phyloP scores from a whole-genome alignment of 2,329 filamentous ascomycete genomes.

The Paecilomyces sp. region DNA sequence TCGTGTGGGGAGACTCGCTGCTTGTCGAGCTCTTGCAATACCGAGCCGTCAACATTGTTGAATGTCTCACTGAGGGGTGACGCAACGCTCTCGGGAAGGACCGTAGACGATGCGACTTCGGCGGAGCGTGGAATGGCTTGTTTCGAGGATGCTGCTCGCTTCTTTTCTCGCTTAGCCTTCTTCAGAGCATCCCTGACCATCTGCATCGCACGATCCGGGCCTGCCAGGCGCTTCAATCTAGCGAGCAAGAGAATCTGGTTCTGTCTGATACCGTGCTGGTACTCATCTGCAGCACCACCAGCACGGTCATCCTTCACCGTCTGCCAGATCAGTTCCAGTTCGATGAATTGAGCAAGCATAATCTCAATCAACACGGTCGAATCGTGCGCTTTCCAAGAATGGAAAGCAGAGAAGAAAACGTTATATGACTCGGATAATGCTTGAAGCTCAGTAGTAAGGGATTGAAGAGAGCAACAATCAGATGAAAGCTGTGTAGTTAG shows the following conservation, averaged over 20 bases:
- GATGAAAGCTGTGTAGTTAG: constrained; percentile 43
- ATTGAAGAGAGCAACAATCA: constrained; percentile 27
- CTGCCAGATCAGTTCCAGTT: constrained; percentile 61
- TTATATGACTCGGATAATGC: constrained; percentile 50
- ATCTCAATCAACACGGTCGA: constrained; percentile 56
- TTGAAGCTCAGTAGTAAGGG: constrained; percentile 42
- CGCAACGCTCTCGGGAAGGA: constrained; percentile 28
- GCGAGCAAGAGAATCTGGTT: constrained; percentile 59
- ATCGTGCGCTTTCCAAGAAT: constrained; percentile 59
- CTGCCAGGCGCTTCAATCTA: constrained; percentile 55
- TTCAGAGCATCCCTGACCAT: constrained; percentile 55
- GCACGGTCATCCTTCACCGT: constrained; percentile 57
- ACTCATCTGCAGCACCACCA: constrained; percentile 57
- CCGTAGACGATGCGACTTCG: constrained; percentile 25
- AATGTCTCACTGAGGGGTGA: constrained; percentile 36
- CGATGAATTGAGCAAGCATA: constrained; percentile 60
- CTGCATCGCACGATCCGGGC: constrained; percentile 52
- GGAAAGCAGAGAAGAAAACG: constrained; percentile 55
- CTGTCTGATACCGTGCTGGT: constrained; percentile 57
- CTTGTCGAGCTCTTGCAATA: constrained; percentile 27
- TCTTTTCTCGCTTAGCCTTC: constrained; percentile 49
- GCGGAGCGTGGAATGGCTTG: constrained; percentile 53
- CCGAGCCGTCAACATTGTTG: constrained; percentile 25
- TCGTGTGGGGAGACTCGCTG: constrained; percentile 30
- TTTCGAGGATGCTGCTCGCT: constrained; percentile 43